Evolutionary conservation across 164 flowering plant species (phyloP).

Genomic region (Macadamia integrifolia): DNA sequence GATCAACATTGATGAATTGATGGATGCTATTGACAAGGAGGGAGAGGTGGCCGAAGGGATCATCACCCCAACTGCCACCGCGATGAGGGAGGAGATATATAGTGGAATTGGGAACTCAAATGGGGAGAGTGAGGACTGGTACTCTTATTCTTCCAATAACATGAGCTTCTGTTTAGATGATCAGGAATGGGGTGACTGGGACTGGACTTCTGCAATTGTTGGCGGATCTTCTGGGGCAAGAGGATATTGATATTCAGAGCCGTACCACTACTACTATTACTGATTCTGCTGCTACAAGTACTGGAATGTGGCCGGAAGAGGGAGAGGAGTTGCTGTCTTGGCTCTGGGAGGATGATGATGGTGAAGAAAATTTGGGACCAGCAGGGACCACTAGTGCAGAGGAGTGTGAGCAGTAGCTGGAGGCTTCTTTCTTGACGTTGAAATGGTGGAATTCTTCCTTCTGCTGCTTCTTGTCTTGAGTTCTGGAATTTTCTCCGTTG

Average conservation of each 20-base stretch:
- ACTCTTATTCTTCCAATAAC: background rate
- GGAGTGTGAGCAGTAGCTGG: background rate
- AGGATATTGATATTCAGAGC: too few species aligned
- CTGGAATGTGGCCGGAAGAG: background rate
- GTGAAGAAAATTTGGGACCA: background rate
- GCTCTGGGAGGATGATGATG: background rate
- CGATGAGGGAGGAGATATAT: background rate
- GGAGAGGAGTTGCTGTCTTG: background rate
- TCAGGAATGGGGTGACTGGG: background rate
- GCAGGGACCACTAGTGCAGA: background rate
- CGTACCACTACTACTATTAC: too few species aligned
- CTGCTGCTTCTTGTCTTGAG: background rate
- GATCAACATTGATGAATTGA: background rate
- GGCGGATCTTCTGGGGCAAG: background rate
- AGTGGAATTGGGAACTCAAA: background rate
- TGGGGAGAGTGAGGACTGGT: background rate
- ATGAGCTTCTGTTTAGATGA: background rate
- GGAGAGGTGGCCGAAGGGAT: background rate
- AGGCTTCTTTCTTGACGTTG: slow-evolving; percentile 3
- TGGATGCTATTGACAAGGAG: background rate
- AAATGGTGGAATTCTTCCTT: background rate
- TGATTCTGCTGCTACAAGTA: too few species aligned
- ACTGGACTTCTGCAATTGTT: background rate
- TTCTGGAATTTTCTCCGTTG: background rate
- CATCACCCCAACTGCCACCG: background rate